Evolutionary conservation across 129 eudicot genomes (phyloP).

Genomic region (carrot (Daucus carota)): DH1_v3.0 NC_030384.2:46667501-46668000

Average conservation of each 20-base stretch:
- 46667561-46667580: not conserved
- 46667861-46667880: not conserved
- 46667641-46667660: not conserved
- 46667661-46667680: not conserved
- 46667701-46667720: not conserved
- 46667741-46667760: not conserved
- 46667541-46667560: not conserved
- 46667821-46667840: not conserved
- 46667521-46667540: no score
- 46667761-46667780: not conserved
- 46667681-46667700: not conserved
- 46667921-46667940: no score
- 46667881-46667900: not conserved
- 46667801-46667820: not conserved
- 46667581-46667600: not conserved
- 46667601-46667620: not conserved
- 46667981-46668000: no score
- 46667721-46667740: not conserved
- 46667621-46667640: not conserved
- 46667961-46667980: not conserved
- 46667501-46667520: not conserved
- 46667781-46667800: not conserved
- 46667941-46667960: no score
- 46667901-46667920: no score
- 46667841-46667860: not conserved